Evolutionary conservation across 345 rosid species (phyloP), one percentile per base, ranked within the genome.

Genomic region (Rhodamnia argentea): DNA sequence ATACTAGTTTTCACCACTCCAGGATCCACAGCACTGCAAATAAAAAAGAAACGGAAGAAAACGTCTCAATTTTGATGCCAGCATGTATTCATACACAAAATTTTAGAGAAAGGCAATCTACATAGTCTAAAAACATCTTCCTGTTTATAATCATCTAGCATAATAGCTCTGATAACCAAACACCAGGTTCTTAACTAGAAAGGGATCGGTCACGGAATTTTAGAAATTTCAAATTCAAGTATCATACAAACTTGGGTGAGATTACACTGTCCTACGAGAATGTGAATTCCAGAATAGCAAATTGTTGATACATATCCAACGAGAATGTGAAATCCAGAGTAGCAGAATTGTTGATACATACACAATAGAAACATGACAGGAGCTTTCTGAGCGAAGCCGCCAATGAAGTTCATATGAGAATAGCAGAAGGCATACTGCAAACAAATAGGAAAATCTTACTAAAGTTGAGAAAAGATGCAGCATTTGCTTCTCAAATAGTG

Each of bases 1-100:
- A 97, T 94, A 86, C 94, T 93, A 62, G 99, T 97, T 88, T 93
- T 82, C 29, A 93, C 99, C 2, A 82, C 88, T 90, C 99, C 99
- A 85, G 99, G 99, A 92, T 97, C 99, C 20, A 91, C 96, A 85
- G 97, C 94, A 90, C 99, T 96, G 82, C 20, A 32, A 82, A 55
- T 23, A 10, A 44, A 56, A 52, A 44, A 4, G 47, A 70, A 70
- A 70, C 47, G 18, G 26, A 23, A 56, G 47, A 37, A 10, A 70
- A 70, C 4, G 51, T 57, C 50, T 56, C 24, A 29, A 37, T 52
- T 10, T 29, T 52, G n/a, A 54, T 52, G 44, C 58, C 84, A 27
- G 59, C n/a, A 83, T 52, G 84, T 52, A 64, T 32, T 64, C 44
- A 64, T 64, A 32, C 24, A 32, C 78, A 8, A 18, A 37, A 64